Conservation (phyloP, 2,329 filamentous ascomycete species). For the Cercospora sojina region DNA sequence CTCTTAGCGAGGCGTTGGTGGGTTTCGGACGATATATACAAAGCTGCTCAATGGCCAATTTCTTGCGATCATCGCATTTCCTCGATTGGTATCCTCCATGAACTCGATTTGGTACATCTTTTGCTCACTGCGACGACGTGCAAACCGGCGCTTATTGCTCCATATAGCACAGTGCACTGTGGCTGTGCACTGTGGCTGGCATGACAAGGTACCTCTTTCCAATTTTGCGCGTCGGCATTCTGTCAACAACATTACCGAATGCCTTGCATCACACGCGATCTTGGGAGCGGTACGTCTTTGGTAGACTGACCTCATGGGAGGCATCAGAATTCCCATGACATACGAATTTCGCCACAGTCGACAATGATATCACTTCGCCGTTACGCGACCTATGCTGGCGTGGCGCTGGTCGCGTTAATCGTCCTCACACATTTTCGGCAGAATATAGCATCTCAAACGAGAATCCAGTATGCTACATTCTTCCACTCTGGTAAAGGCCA, state of each 20-base stretch:
- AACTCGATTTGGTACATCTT: neutral
- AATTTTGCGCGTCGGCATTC: neutral
- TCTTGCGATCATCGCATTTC: neutral
- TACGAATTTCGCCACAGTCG: neutral
- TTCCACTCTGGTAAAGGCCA: conserved; percentile 19
- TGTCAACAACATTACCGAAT: conserved; percentile 1
- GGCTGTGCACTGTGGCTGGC: neutral
- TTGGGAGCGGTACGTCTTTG: neutral
- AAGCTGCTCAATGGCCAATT: neutral
- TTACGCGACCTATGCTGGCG: conserved; percentile 38
- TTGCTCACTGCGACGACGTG: neutral
- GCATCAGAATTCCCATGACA: too few relatives aligned
- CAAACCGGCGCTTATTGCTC: neutral
- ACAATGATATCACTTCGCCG: conserved; percentile 44
- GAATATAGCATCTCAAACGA: conserved; percentile 21
- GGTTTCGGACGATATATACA: conserved; percentile 3
- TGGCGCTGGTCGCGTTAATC: conserved; percentile 40
- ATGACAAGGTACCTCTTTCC: neutral
- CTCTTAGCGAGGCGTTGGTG: conserved; percentile 34
- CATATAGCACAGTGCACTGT: too few relatives aligned
- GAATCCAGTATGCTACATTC: conserved; percentile 20
- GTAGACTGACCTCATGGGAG: neutral
- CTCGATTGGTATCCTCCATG: neutral
- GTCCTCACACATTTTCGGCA: conserved; percentile 40
- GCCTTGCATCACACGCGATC: neutral